phyloP scores from a whole-genome alignment of 768 basidiomycete genomes.

The Holtermannia corniformis region DNA sequence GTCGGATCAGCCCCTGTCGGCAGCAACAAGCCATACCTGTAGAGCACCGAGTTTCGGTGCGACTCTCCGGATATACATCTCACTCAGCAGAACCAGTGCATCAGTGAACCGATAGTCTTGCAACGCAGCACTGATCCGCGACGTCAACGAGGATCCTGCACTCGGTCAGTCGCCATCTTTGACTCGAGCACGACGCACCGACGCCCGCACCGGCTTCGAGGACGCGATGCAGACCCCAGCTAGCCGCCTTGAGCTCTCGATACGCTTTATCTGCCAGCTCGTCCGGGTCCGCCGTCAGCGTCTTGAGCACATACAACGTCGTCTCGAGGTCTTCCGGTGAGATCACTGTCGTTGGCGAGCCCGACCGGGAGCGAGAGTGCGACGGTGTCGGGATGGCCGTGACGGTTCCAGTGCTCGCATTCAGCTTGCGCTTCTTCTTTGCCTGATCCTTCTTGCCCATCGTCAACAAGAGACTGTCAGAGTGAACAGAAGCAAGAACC shows the following conservation, averaged over 20 bases:
- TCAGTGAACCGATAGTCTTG: conserved; percentile 44
- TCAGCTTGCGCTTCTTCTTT: not conserved
- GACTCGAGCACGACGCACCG: conserved; percentile 13
- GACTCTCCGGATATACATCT: conserved; percentile 47
- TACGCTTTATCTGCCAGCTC: conserved; percentile 19
- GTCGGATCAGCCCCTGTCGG: not conserved
- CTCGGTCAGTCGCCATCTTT: not conserved
- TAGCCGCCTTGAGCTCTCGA: conserved; percentile 31
- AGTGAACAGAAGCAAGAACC: no score
- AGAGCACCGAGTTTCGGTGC: conserved; percentile 50
- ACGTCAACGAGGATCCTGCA: conserved; percentile 22
- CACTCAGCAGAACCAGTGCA: conserved; percentile 51
- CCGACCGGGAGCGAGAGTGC: no score
- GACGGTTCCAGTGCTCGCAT: not conserved
- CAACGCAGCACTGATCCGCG: conserved; percentile 26
- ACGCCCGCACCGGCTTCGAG: conserved; percentile 24
- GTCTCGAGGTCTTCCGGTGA: conserved; percentile 24
- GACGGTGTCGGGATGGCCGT: not conserved
- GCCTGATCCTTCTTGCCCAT: not conserved
- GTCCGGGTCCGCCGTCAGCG: conserved; percentile 26
- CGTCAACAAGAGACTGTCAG: no score
- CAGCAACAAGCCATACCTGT: not conserved
- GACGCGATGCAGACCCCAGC: conserved; percentile 28
- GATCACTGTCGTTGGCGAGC: not conserved
- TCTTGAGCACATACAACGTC: conserved; percentile 22